Evolutionary conservation across 192 early-diverging fungal species (phyloP), one percentile per base, ranked within the genome.

Genomic region (Radiomyces spectabilis): DNA sequence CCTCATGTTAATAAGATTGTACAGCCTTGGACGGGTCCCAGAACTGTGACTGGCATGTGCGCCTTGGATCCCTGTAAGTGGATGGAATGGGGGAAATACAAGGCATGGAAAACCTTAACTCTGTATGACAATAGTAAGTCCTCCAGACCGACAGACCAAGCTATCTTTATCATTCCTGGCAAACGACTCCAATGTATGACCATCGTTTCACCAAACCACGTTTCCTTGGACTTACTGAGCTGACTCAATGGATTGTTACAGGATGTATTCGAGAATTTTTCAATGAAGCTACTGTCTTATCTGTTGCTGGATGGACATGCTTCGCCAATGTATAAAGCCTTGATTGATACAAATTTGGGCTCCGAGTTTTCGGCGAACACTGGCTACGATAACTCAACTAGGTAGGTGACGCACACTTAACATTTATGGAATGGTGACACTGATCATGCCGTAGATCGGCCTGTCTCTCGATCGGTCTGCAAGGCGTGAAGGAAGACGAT

Each of bases 261-360:
- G 78, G 85, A 94, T 55, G 73, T 80, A 1, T 86, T 87, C 61
- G 86, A 90, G 55, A 83, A 90, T 5, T 92, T 94, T 53, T 84
- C 87, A 24, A 72, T 94, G 61, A 72, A 79, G 31, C 61, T 95
- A 30, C 75, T 95, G 25, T 81, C 88, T 2, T 78, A 76, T 45
- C 73, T 97, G 49, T 71, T 97, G 22, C 72, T 89, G 16, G 85
- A 89, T 57, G 93, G 94, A 6, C 75, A 91, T 37, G 79, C 90
- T 7, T 83, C 91, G 16, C 94, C 94, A 8, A 92, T 97, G 90
- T 89, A 94, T 63, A 76, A 92, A 61, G 88, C 88, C 19, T 73
- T 97, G 54, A 94, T 97, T 41, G 92, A 94, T 59, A 77, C 86
- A 41, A 84, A 88, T 40, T 66, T 97, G 5, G 94, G 90, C 25